Percentiles rank a stretch among this genome's conserved stretches.
These are phyloP conservation scores for Amanita subjunquillea DNA, from an alignment of 768 basidiomycete genomes.

Conservation along the genomic window DNA sequence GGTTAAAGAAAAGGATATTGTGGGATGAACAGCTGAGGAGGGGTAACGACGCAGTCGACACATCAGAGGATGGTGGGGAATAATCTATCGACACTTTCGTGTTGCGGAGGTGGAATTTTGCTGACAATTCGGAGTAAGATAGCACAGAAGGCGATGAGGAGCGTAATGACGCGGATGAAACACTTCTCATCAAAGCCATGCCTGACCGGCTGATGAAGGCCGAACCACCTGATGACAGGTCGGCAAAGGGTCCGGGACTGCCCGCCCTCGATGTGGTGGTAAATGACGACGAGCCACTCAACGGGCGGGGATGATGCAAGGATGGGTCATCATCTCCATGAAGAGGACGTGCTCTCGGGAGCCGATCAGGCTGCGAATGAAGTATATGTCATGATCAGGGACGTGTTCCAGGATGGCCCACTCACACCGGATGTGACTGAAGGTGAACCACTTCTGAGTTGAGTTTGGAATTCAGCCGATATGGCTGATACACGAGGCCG, in stretches of 20 bases:
- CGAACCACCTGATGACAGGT: conserved; percentile 11
- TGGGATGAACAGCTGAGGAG: conserved; percentile 33
- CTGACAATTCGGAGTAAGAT: conserved; percentile 24
- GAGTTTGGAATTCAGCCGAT: conserved; percentile 8
- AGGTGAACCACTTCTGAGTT: conserved; percentile 10
- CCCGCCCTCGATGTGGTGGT: conserved; percentile 12
- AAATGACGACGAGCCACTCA: conserved; percentile 3
- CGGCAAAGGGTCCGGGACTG: conserved; percentile 13
- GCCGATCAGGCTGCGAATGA: conserved; percentile 11
- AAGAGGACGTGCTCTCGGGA: conserved; percentile 10
- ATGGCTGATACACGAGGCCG: conserved; percentile 22
- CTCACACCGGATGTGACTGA: conserved; percentile 10
- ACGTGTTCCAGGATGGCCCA: conserved; percentile 7
- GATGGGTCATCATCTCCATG: conserved; percentile 11
- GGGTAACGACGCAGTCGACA: conserved; percentile 11
- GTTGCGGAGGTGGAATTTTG: conserved; percentile 22
- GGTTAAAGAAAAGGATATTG: conserved; percentile 38
- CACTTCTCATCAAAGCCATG: conserved; percentile 22
- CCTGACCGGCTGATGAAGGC: conserved; percentile 17
- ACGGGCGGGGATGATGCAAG: conserved; percentile 6
- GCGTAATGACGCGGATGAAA: conserved; percentile 20
- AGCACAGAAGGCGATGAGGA: conserved; percentile 13
- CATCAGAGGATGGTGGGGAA: conserved; percentile 12
- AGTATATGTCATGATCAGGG: conserved; percentile 3
- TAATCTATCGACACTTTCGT: conserved; percentile 24